These are phyloP conservation scores for Suillus subaureus DNA, from an alignment of 768 basidiomycete genomes.

Conservation along the genomic window DNA sequence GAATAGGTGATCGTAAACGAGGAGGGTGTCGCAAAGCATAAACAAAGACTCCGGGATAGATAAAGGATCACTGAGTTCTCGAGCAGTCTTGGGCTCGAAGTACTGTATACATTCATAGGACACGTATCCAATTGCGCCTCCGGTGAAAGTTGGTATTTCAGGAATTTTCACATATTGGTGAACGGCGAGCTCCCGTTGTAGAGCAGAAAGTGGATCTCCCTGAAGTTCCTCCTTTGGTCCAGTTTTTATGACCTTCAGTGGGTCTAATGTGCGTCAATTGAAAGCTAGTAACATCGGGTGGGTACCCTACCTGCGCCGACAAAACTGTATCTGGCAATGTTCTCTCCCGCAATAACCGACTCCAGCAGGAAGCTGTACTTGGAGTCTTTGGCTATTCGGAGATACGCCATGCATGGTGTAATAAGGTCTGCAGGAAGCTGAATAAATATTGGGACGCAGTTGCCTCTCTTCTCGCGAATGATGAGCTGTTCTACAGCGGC, in stretches of 20 bases:
- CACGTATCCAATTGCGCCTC: constrained; percentile 97
- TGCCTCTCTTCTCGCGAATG: constrained; percentile 80
- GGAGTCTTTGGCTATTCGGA: constrained; percentile 88
- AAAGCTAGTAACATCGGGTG: constrained; percentile 5
- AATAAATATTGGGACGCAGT: constrained; percentile 91
- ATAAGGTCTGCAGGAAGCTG: constrained; percentile 94
- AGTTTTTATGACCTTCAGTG: constrained; percentile 87
- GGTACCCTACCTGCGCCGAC: constrained; percentile 82
- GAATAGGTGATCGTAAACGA: constrained; percentile 96
- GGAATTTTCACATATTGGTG: constrained; percentile 93
- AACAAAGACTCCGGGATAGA: constrained; percentile 94
- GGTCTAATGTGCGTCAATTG: constrained; percentile 55
- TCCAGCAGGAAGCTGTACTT: constrained; percentile 96
- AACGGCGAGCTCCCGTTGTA: constrained; percentile 83
- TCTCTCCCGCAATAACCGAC: constrained; percentile 89
- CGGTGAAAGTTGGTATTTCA: constrained; percentile 92
- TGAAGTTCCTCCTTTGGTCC: constrained; percentile 80
- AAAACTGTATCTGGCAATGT: constrained; percentile 91
- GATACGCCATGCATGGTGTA: constrained; percentile 96
- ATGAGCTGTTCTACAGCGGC: constrained; percentile 78
- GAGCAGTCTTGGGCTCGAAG: constrained; percentile 92
- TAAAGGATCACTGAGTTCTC: constrained; percentile 73
- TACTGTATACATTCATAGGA: constrained; percentile 95
- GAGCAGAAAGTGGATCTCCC: constrained; percentile 84
- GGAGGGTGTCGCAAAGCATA: constrained; percentile 94